Conservation (phyloP, 73 alveolate species). For the Uronychia setigera region DNA sequence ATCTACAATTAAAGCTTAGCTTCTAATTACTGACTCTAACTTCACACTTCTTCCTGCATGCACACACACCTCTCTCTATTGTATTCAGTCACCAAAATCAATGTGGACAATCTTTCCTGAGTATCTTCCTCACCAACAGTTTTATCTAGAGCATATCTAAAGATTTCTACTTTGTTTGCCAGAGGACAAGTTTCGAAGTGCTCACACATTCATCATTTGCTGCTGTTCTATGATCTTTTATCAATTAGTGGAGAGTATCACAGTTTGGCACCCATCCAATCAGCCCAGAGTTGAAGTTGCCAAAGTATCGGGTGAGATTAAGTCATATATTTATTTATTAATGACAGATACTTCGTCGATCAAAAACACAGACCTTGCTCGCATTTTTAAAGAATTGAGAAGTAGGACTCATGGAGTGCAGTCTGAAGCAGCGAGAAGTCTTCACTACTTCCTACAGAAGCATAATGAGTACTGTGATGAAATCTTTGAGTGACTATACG, state of each 20-base stretch:
- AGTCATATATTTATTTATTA: no score
- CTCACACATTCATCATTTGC: constrained; percentile 78
- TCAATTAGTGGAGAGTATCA: constrained; percentile 93
- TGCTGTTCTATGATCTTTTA: constrained; percentile 91
- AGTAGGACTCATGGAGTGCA: constrained; percentile 24
- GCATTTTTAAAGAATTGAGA: constrained; percentile 43
- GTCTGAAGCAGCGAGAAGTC: constrained; percentile 51
- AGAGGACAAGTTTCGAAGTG: constrained; percentile 87
- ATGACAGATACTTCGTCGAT: no score
- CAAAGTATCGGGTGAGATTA: no score
- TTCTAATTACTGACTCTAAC: no score
- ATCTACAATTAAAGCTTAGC: no score
- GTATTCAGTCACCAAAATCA: constrained; percentile 99
- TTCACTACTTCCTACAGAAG: constrained; percentile 34
- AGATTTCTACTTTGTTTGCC: constrained; percentile 91
- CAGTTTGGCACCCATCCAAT: constrained; percentile 99
- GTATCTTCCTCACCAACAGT: constrained; percentile 95
- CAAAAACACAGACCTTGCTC: constrained; percentile 39
- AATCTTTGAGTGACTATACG: constrained; percentile 14
- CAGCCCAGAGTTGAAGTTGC: constrained; percentile 95
- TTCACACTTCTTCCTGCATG: no score
- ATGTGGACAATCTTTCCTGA: constrained; percentile 98
- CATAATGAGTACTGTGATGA: constrained; percentile 54
- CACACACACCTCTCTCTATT: no score
- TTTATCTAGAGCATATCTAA: constrained; percentile 86